Evolutionary conservation across 2,329 filamentous ascomycete species (phyloP).

Genomic region (Xylaria sp.): DNA sequence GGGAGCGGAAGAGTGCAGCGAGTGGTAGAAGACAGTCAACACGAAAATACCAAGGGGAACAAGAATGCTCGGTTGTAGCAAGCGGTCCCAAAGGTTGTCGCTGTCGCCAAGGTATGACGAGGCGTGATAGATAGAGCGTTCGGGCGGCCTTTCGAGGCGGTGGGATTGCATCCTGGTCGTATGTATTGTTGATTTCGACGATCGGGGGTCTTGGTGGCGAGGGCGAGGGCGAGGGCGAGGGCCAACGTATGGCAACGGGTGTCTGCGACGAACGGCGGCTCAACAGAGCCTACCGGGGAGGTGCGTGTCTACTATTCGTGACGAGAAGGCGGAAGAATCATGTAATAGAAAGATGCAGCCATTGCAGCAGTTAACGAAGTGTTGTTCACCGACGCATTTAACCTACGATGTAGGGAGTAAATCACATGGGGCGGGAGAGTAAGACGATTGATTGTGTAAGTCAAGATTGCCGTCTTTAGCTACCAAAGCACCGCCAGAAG

Average conservation of each 20-base stretch:
- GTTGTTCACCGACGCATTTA: slow-evolving; percentile 1
- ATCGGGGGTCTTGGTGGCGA: neutral
- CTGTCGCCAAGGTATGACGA: slow-evolving; percentile 29
- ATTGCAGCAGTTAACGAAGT: slow-evolving; percentile 25
- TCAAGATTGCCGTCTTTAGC: neutral
- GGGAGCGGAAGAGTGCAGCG: slow-evolving; percentile 37
- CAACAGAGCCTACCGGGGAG: neutral
- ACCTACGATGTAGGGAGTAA: neutral
- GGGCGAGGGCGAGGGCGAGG: slow-evolving; percentile 17
- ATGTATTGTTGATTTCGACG: neutral
- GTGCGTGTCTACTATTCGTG: slow-evolving; percentile 13
- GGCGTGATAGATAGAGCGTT: slow-evolving; percentile 36
- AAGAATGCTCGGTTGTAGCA: slow-evolving; percentile 45
- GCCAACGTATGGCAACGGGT: neutral
- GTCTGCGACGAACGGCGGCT: neutral
- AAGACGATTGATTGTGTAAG: neutral
- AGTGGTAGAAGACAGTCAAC: slow-evolving; percentile 45
- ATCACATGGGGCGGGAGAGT: slow-evolving; percentile 13
- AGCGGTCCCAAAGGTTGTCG: slow-evolving; percentile 40
- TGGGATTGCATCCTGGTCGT: slow-evolving; percentile 47
- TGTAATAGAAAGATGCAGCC: slow-evolving; percentile 27
- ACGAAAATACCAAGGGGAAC: slow-evolving; percentile 44
- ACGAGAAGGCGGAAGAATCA: slow-evolving; percentile 19
- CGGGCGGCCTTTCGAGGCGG: slow-evolving; percentile 39
- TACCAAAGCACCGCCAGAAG: no score